Conservation (phyloP, 768 basidiomycete species). For the Calocybe gangraenosa region DNA sequence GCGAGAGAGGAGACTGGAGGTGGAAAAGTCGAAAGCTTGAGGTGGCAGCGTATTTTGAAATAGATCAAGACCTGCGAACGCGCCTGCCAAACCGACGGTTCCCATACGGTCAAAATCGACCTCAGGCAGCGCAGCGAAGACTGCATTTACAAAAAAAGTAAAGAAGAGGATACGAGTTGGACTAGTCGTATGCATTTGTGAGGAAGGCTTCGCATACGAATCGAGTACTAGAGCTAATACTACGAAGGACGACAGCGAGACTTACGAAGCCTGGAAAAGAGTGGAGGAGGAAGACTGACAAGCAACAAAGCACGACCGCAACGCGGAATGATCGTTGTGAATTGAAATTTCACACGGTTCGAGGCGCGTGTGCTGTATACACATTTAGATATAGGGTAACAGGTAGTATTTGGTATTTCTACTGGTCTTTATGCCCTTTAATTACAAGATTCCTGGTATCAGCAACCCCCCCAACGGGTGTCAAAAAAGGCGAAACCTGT, state of each 20-base stretch:
- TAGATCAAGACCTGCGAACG: slow-evolving; percentile 83
- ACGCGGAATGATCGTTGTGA: slow-evolving; percentile 15
- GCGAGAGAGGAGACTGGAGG: slow-evolving; percentile 69
- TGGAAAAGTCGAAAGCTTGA: slow-evolving; percentile 62
- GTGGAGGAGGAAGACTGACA: slow-evolving; percentile 1
- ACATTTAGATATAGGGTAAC: slow-evolving; percentile 5
- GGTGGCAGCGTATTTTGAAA: slow-evolving; percentile 50
- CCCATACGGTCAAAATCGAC: slow-evolving; percentile 76
- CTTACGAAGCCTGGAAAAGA: not conserved
- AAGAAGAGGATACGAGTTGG: slow-evolving; percentile 20
- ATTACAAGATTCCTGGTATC: slow-evolving; percentile 29
- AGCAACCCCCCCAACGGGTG: slow-evolving; percentile 49
- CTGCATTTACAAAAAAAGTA: slow-evolving; percentile 21
- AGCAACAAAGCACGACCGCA: slow-evolving; percentile 5
- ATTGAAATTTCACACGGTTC: slow-evolving; percentile 16
- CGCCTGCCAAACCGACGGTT: slow-evolving; percentile 80
- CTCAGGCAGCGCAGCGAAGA: slow-evolving; percentile 31
- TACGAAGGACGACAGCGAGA: slow-evolving; percentile 6
- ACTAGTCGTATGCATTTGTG: slow-evolving; percentile 21
- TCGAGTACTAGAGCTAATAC: slow-evolving; percentile 9
- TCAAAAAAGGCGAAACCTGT: slow-evolving; percentile 57
- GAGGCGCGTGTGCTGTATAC: not conserved
- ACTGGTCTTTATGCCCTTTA: slow-evolving; percentile 26
- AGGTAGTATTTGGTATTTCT: too few species aligned
- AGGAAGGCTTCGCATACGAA: slow-evolving; percentile 12